Evolutionary conservation across 2,329 filamentous ascomycete species (phyloP), one percentile per base, ranked within the genome.

Genomic region (Sclerotinia subarctica): DNA sequence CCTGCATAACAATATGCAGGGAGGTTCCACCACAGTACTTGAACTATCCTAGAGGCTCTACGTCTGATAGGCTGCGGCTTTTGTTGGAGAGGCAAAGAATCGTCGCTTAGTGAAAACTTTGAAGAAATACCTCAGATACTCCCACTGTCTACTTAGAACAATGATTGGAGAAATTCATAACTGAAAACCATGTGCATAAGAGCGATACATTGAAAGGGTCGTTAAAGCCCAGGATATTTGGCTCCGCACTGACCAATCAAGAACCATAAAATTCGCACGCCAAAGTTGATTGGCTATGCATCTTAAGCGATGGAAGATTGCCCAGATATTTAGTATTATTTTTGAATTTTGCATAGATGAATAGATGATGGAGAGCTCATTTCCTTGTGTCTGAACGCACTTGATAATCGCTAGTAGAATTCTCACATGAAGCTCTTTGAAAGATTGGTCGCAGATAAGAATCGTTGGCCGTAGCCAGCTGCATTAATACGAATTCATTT

Each of bases 191-290:
- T 66, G 64, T 66, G 64, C 64, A 66, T 47, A 58, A 66, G 32
- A 17, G 54, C n/a, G 51, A 44, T 51, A 24, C 29, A 38, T 44
- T 51, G 35, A 60, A 51, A 6, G n/a, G 53, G 54, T 32, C 29
- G 74, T 35, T n/a, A 17, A 47, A 38, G 44, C 10, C 17, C 38
- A 47, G 47, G 26, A n/a, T 60, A 35, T 21, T 29, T 60, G 29
- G 5, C 53, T 44, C 59, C 67, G 38, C 8, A 58, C 35, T 42
- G 56, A 49, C 69, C 69, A 70, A 70, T 69, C 68, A 70, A n/a
- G 51, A 32, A 19, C 10, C 26, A 38, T 79, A 3, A 47, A 11
- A 42, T 44, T 58, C 49, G 57, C 69, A 70, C 67, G 69, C 58
- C 32, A 35, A 24, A 38, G 24, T 60, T 66, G 42, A 66, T 60